Conservation (phyloP, 169 alveolate species). For the Cryptosporidium viatorum region DNA sequence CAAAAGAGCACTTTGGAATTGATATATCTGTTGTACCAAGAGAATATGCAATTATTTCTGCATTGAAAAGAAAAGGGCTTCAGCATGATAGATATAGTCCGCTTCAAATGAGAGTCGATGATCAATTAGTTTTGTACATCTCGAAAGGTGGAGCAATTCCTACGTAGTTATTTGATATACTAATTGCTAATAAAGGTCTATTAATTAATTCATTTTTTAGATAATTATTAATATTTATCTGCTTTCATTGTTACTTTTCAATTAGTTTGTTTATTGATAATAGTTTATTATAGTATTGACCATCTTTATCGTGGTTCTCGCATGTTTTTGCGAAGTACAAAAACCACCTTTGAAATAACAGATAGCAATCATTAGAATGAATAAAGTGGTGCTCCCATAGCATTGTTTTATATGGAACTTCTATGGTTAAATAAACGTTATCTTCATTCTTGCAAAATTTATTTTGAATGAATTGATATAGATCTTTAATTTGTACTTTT, state of each 20-base stretch:
- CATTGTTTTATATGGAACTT: conserved; percentile 35
- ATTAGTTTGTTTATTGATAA: conserved; percentile 1
- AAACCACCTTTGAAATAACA: conserved; percentile 24
- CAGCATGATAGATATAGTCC: conserved; percentile 75
- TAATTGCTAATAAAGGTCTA: not conserved
- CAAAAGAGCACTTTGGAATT: conserved; percentile 57
- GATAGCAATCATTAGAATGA: conserved; percentile 17
- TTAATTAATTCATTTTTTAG: not conserved
- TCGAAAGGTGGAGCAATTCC: conserved; percentile 74
- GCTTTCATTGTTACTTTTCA: not conserved
- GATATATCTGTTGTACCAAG: conserved; percentile 57
- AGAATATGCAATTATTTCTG: conserved; percentile 54
- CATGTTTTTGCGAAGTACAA: conserved; percentile 4
- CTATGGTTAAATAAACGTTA: not conserved
- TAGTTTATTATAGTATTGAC: not conserved
- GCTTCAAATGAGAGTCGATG: conserved; percentile 61
- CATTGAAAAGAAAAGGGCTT: conserved; percentile 60
- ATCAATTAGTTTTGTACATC: conserved; percentile 54
- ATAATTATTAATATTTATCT: not conserved
- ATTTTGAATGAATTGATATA: conserved; percentile 10
- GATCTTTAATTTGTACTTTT: conserved; percentile 36
- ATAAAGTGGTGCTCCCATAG: conserved; percentile 69
- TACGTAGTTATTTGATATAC: conserved; percentile 2
- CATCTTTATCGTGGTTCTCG: conserved; percentile 4
- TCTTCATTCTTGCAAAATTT: not conserved